Evolutionary conservation across 2,329 filamentous ascomycete genomes (phyloP).

Genomic region (Alternaria sp.): DNA sequence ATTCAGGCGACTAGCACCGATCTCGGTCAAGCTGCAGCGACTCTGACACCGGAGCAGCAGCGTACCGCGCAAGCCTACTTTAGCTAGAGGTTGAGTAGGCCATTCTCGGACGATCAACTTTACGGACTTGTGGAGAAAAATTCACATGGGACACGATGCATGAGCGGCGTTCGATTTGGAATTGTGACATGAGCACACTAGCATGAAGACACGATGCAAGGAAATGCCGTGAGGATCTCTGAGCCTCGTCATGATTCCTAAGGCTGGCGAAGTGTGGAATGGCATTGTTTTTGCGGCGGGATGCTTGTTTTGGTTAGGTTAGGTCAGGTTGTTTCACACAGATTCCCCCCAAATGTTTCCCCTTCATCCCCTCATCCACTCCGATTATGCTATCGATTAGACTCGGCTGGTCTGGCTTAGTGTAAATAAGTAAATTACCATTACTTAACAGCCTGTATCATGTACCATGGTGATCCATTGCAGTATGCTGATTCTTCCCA

Average conservation of each 20-base stretch:
- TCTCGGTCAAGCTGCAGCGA: conserved; percentile 75
- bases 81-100: conserved; percentile 56
- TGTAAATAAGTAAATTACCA: background rate
- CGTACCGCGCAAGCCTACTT: conserved; percentile 80
- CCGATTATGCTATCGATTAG: conserved; percentile 7
- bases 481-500: background rate
- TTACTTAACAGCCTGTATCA: background rate
- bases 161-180: conserved; percentile 10
- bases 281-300: background rate
- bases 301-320: conserved; percentile 19
- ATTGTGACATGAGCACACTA: conserved; percentile 4
- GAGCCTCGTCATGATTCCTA: background rate
- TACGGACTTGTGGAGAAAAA: conserved; percentile 3
- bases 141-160: conserved; percentile 11
- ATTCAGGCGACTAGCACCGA: conserved; percentile 78
- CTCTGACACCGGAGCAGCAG: conserved; percentile 81
- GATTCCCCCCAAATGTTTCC: conserved; percentile 25
- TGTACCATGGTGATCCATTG: background rate
- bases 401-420: conserved; percentile 1
- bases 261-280: conserved; percentile 1
- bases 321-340: conserved; percentile 23
- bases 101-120: background rate
- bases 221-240: background rate
- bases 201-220: background rate
- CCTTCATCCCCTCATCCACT: conserved; percentile 2